Conservation (phyloP, 805 yeast species). For the Zygosaccharomyces lentus region DNA sequence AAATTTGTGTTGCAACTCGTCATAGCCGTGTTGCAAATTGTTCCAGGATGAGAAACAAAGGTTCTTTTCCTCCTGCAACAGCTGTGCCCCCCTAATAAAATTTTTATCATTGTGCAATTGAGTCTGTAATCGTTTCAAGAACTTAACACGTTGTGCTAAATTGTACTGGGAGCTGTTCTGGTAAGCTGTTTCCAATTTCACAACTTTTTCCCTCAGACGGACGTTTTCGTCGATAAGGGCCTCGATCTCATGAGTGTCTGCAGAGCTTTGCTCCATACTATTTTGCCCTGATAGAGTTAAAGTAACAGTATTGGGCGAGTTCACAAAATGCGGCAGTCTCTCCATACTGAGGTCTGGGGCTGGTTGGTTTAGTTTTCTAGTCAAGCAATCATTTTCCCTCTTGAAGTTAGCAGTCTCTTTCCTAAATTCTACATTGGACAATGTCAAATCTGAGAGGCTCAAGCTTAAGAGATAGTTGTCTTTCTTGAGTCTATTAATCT, state of each 20-base stretch:
- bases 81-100: background rate
- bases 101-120: background rate
- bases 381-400: background rate
- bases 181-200: background rate
- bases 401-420: background rate
- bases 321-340: background rate
- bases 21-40: background rate
- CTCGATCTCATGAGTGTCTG: too few relatives aligned
- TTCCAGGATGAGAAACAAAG: background rate
- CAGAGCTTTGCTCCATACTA: background rate
- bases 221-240: background rate
- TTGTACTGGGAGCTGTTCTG: background rate
- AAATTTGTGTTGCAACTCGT: background rate
- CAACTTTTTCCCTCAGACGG: background rate
- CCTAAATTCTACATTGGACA: constrained; percentile 1
- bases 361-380: background rate
- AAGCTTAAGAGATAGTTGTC: constrained; percentile 1
- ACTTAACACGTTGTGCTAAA: background rate
- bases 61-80: background rate
- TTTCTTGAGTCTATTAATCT: background rate
- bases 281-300: background rate
- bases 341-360: background rate
- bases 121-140: background rate
- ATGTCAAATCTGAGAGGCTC: background rate
- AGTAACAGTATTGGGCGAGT: background rate